phyloP scores from a whole-genome alignment of 345 rosid genomes.

The Pistacia integerrima region DNA sequence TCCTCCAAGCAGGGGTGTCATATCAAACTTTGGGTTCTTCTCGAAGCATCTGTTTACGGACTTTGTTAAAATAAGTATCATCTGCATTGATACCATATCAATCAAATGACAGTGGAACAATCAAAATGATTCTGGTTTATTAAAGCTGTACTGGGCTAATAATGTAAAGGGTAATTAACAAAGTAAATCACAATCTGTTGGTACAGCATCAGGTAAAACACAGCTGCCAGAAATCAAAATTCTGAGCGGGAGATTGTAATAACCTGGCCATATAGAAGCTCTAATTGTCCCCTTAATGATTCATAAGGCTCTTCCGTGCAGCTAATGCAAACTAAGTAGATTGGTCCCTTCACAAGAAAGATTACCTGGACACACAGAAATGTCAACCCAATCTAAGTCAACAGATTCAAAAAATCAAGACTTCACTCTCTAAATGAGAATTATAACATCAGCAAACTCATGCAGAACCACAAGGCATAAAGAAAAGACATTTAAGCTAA shows the following conservation, averaged over 20 bases:
- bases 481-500: background rate
- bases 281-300: slow-evolving; percentile 80
- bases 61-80: slow-evolving; percentile 94
- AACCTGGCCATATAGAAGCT: slow-evolving; percentile 99
- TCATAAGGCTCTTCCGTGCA: slow-evolving; percentile 96
- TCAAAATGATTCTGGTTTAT: background rate
- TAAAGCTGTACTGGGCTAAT: background rate
- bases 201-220: background rate
- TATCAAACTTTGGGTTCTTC: slow-evolving; percentile 97
- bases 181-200: background rate
- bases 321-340: slow-evolving; percentile 96
- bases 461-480: background rate
- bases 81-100: slow-evolving; percentile 57
- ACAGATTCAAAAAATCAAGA: slow-evolving; percentile 11
- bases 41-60: slow-evolving; percentile 94
- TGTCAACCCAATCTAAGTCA: background rate
- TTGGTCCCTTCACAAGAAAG: slow-evolving; percentile 97
- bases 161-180: background rate
- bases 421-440: background rate
- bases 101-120: slow-evolving; percentile 16
- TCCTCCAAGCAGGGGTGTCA: slow-evolving; percentile 99
- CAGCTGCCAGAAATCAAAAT: background rate
- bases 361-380: slow-evolving; percentile 60
- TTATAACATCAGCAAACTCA: background rate
- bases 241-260: background rate